Conservation (phyloP, 805 yeast genomes). For the Kazachstania bromeliacearum region DNA sequence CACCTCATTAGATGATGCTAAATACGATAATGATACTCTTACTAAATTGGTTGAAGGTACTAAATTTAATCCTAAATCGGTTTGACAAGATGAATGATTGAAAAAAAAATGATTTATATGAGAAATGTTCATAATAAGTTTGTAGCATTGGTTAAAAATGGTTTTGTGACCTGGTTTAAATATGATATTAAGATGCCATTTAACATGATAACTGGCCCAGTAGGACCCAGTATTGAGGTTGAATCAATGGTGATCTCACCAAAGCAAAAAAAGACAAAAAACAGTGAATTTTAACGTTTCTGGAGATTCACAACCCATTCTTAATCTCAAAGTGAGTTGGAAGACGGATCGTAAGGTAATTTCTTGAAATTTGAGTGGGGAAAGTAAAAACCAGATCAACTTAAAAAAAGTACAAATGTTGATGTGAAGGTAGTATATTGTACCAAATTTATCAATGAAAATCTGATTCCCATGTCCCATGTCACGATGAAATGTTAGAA, state of each 20-base stretch:
- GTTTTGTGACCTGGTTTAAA: conserved; percentile 26
- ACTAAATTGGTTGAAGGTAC: conserved; percentile 5
- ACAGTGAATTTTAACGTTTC: conserved; percentile 18
- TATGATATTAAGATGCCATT: conserved; percentile 19
- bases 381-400: conserved; percentile 15
- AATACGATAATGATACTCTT: conserved; percentile 2
- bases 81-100: conserved; percentile 20
- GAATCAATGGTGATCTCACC: not conserved
- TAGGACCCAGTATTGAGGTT: conserved; percentile 7
- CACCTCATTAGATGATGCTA: conserved; percentile 1
- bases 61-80: conserved; percentile 19
- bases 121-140: conserved; percentile 24
- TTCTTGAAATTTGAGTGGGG: conserved; percentile 20
- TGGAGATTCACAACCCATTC: conserved; percentile 12
- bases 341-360: conserved; percentile 2
- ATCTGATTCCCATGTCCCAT: conserved; percentile 19
- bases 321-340: conserved; percentile 14
- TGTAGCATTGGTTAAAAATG: conserved; percentile 20
- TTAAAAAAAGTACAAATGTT: conserved; percentile 14
- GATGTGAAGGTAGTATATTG: not conserved
- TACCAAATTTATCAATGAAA: conserved; percentile 17
- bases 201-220: conserved; percentile 10
- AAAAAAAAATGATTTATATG: conserved; percentile 15
- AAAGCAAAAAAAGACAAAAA: too few relatives aligned
- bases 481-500: conserved; percentile 23